These are phyloP conservation scores for Ophiostoma sp. DNA, from an alignment of 2,329 filamentous ascomycete species.

Conservation along the genomic window DNA sequence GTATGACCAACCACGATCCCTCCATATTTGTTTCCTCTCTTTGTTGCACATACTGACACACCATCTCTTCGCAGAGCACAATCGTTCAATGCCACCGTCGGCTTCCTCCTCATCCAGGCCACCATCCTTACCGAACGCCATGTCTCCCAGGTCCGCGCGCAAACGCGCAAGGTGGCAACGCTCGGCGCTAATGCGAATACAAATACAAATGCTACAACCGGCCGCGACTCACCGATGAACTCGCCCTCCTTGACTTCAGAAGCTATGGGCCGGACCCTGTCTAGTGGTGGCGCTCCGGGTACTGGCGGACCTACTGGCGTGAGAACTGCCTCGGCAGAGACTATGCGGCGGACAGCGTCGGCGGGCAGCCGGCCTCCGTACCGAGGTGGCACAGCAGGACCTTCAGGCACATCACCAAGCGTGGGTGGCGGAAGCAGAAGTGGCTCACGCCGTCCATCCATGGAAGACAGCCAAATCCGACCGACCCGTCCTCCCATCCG, in stretches of 20 bases:
- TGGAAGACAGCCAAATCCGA: constrained; percentile 15
- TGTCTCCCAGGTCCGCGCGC: constrained; percentile 82
- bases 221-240: constrained; percentile 54
- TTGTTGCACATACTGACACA: neutral
- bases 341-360: constrained; percentile 5
- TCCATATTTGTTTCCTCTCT: neutral
- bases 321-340: constrained; percentile 51
- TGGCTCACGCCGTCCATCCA: constrained; percentile 32
- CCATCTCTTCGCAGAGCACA: constrained; percentile 56
- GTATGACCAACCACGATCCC: constrained; percentile 43
- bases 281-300: constrained; percentile 42
- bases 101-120: constrained; percentile 89
- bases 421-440: neutral
- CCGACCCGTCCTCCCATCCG: constrained; percentile 36
- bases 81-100: constrained; percentile 78
- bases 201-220: constrained; percentile 33
- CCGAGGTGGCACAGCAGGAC: neutral
- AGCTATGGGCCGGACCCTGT: constrained; percentile 54
- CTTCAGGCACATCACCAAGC: neutral
- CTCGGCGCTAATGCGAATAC: constrained; percentile 40
- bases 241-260: constrained; percentile 55
- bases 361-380: neutral
- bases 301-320: constrained; percentile 40
- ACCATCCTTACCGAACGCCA: constrained; percentile 92
- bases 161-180: constrained; percentile 73